phyloP scores from a whole-genome alignment of 2,329 filamentous ascomycete genomes.

The Aspergillus udagawae region DNA sequence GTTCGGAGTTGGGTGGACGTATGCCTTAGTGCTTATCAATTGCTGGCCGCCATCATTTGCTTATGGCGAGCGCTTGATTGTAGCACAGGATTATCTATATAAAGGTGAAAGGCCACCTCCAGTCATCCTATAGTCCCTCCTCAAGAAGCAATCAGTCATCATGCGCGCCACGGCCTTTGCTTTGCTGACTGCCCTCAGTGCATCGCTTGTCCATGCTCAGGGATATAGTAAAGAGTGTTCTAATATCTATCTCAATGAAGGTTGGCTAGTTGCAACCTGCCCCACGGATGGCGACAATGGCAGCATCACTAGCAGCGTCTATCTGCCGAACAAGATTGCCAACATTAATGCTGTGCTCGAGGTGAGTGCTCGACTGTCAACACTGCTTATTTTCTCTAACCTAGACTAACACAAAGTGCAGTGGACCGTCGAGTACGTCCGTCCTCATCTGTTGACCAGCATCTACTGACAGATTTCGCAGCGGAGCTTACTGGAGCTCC shows the following conservation, averaged over 20 bases:
- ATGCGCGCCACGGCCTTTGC: too few species aligned
- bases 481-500: not conserved
- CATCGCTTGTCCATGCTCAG: not conserved
- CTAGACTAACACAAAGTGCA: not conserved
- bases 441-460: too few species aligned
- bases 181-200: too few species aligned
- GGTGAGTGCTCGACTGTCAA: not conserved
- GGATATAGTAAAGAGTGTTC: slow-evolving; percentile 9
- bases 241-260: slow-evolving; percentile 3
- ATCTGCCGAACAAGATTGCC: slow-evolving; percentile 2
- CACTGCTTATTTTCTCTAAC: too few species aligned
- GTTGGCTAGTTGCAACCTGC: slow-evolving; percentile 11
- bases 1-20: not conserved
- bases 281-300: slow-evolving; percentile 1
- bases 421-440: not conserved
- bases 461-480: not conserved
- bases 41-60: not conserved
- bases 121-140: too few species aligned
- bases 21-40: not conserved
- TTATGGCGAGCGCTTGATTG: not conserved
- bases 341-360: slow-evolving; percentile 5
- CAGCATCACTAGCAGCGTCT: slow-evolving; percentile 10
- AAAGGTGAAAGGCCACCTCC: not conserved
- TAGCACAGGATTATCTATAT: not conserved
- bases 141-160: not conserved